Base-by-base conservation (phyloP, 2,329 filamentous ascomycete genomes). In the Chrysoporthe cubensis region DNA sequence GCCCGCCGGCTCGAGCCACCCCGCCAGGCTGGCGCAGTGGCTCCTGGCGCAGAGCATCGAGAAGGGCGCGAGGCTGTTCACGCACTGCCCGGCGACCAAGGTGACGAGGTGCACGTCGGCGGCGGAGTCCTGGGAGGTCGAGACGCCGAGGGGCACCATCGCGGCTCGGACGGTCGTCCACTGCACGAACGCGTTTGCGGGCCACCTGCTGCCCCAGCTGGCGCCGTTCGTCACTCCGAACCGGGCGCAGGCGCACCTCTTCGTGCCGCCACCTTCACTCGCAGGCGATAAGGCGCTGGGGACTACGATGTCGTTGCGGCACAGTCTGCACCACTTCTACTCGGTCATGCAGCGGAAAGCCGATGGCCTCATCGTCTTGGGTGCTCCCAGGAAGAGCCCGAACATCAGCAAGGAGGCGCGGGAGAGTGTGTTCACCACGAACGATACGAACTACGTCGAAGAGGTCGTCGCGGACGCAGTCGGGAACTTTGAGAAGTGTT, bases 1-100 rank as follows among this genome's bases (percentile, higher is more conserved):
- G 83, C 80, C 82, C 4, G 83, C 82, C 16, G 83, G 80, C 3
- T 83, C 81, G 3, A 81, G 76, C 44, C 83, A 84, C 72, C 82
- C 83, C 3, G 82, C 82, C 6, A 84, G 84, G 71, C 72, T 85
- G 26, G 79, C 80, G 0, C 82, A 84, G n/a, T 84, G 81, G 76
- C 75, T 85, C 14, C 73, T 85, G 26, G 72, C 71, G 14, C 72
- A 75, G 18, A 76, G 75, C 16, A 76, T 83, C 6, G 72, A 73
- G 1, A 76, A 75, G 52, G 82, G 82, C 7, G 78, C 75, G 4
- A 73, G 69, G 40, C 69, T 85, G 4, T 83, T 78, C 71, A 83
- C 82, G 0, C 78, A 81, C 65, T 82, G 80, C 57, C 78, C 80
- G 8, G 81, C 78, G 0, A 76, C 73, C 1, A 70, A 72, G 14